Conservation (phyloP, 257 asterid genomes). For the Linderniella brevidens region DNA sequence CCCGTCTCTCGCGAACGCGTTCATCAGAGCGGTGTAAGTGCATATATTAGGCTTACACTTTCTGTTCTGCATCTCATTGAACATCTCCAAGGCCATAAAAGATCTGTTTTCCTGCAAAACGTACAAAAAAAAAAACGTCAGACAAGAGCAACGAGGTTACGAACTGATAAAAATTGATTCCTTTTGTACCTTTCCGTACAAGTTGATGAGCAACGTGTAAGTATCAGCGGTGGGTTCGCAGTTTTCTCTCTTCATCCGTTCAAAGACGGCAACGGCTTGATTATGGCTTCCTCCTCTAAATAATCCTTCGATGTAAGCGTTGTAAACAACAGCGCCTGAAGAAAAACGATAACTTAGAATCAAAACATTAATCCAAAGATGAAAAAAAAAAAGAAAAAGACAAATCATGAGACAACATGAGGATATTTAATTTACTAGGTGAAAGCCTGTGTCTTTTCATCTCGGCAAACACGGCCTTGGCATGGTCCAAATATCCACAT, state of each 20-base stretch:
- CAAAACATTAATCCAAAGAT: conserved; percentile 10
- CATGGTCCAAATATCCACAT: conserved; percentile 42
- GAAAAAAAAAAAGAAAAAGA: no score
- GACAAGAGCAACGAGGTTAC: no score
- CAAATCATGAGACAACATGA: no score
- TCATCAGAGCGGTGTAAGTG: conserved; percentile 66
- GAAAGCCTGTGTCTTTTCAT: conserved; percentile 41
- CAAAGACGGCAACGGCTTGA: conserved; percentile 48
- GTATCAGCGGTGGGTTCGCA: conserved; percentile 61
- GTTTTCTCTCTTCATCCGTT: conserved; percentile 57
- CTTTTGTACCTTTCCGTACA: conserved; percentile 56
- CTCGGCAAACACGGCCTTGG: conserved; percentile 60
- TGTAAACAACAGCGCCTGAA: conserved; percentile 55
- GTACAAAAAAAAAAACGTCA: background rate
- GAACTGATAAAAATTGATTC: no score
- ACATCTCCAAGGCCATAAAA: conserved; percentile 67
- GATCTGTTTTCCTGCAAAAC: conserved; percentile 47
- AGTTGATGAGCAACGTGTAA: conserved; percentile 70
- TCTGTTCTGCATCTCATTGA: conserved; percentile 48
- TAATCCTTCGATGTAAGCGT: conserved; percentile 67
- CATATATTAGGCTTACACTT: conserved; percentile 72
- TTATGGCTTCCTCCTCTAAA: conserved; percentile 32
- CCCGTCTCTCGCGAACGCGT: conserved; percentile 81
- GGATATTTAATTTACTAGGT: no score
- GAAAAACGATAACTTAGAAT: conserved; percentile 8